Conservation (phyloP, 495 filamentous ascomycete genomes). For the Alectoria sarmentosa region DNA sequence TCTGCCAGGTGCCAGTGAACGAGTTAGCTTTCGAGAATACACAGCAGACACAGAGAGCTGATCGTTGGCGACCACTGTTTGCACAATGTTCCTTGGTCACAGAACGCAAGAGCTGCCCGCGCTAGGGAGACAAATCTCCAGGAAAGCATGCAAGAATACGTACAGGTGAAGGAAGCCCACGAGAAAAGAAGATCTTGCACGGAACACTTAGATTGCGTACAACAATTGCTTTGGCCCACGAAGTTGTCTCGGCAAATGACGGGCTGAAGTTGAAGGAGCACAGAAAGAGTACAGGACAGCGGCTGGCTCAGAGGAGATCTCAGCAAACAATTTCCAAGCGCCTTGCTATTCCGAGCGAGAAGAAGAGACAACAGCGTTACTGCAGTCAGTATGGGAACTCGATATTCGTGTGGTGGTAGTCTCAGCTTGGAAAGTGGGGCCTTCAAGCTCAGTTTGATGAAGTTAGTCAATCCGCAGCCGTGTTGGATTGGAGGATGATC, state of each 20-base stretch:
- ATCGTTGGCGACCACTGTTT: slow-evolving; percentile 5
- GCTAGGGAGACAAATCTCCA: slow-evolving; percentile 1
- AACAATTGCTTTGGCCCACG: slow-evolving; percentile 27
- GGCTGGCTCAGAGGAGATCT: slow-evolving; percentile 5
- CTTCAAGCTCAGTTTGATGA: neutral
- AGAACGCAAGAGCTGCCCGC: slow-evolving; percentile 11
- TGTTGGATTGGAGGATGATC: neutral
- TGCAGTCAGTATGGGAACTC: slow-evolving; percentile 5
- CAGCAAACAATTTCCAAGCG: slow-evolving; percentile 11
- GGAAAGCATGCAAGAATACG: slow-evolving; percentile 39
- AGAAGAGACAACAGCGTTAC: slow-evolving; percentile 6
- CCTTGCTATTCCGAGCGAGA: slow-evolving; percentile 7
- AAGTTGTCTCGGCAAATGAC: slow-evolving; percentile 36
- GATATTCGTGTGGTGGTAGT: neutral
- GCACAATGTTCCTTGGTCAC: slow-evolving; percentile 3
- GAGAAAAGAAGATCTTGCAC: slow-evolving; percentile 22
- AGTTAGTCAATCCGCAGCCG: neutral
- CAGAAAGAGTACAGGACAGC: slow-evolving; percentile 15
- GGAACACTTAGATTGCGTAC: slow-evolving; percentile 18
- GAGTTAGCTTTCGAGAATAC: slow-evolving; percentile 24
- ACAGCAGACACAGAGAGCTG: neutral
- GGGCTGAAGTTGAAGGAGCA: slow-evolving; percentile 18
- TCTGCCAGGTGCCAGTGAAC: slow-evolving; percentile 22
- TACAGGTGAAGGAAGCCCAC: slow-evolving; percentile 35
- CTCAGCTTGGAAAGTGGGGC: slow-evolving; percentile 8